Evolutionary conservation across 306 rosid species (phyloP), one percentile per base, ranked within the genome.

Genomic region (Crotalaria pallida): DNA sequence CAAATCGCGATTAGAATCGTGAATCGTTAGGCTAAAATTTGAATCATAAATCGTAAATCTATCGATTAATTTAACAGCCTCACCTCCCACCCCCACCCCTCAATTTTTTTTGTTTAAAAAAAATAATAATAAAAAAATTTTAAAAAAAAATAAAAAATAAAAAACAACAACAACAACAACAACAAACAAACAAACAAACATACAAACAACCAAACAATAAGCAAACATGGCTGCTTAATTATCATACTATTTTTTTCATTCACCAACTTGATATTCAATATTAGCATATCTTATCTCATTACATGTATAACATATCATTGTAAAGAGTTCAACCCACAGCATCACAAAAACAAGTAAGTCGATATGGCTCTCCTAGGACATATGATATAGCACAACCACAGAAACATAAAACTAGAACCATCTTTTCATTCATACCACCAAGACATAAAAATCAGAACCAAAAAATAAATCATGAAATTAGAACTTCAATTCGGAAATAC

Each of bases 401-500:
- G 9, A 17, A 52, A 34, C 36, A 79, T 36, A 27, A 13, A 57
- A 58, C 69, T 17, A 44, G 41, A 66, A 51, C 74, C 50, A 56
- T 56, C 29, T 71, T 65, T 68, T 45, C 43, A 24, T 13, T n/a
- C n/a, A n/a, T n/a, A 31, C 36, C 36, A 19, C 64, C 16, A 18
- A 31, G 40, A 57, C 44, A 48, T 6, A 40, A n/a, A 49, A 33
- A 66, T 31, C 2, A 12, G 41, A 41, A 53, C 65, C n/a, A n/a
- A n/a, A n/a, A n/a, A 16, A 24, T 24, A 16, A 41, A n/a, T 24
- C 27, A 9, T 29, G 23, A 57, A 27, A 51, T 59, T 15, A 73
- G 17, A 50, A 58, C 5, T 6, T 3, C 55, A 67, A 50, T 47
- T 47, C 73, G 9, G 49, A 77, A 79, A 67, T 40, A 47, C 80